Percentiles rank a stretch among this genome's conserved stretches.
phyloP scores from a whole-genome alignment of 768 basidiomycete species.

The Phlebiopsis flavidoalba region DNA sequence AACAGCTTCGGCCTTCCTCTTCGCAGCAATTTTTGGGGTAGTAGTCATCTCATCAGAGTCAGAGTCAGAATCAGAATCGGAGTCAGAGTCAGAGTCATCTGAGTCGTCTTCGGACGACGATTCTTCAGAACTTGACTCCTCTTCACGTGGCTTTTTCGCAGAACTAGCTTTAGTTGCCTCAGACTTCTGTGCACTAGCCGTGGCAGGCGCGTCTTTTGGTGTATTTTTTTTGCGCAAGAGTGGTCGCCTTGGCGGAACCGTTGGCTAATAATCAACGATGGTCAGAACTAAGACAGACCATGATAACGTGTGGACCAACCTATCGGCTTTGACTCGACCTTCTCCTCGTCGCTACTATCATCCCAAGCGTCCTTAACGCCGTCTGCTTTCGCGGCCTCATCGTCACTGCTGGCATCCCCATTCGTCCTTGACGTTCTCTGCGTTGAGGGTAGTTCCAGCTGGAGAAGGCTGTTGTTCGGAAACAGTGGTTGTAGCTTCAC shows the following conservation, averaged over 20 bases:
- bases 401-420: slow-evolving; percentile 49
- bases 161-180: slow-evolving; percentile 21
- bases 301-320: not conserved
- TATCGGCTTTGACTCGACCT: slow-evolving; percentile 9
- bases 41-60: slow-evolving; percentile 57
- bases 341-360: slow-evolving; percentile 48
- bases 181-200: slow-evolving; percentile 16
- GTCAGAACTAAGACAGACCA: not conserved
- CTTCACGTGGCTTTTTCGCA: slow-evolving; percentile 10
- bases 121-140: slow-evolving; percentile 5
- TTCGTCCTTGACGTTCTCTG: slow-evolving; percentile 36
- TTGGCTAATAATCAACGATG: not conserved
- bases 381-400: slow-evolving; percentile 29
- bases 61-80: slow-evolving; percentile 22
- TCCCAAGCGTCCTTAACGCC: slow-evolving; percentile 55
- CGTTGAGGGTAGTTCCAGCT: slow-evolving; percentile 23
- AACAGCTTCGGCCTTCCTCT: slow-evolving; percentile 81
- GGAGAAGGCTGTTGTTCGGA: slow-evolving; percentile 20
- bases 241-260: slow-evolving; percentile 13
- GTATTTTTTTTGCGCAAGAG: not conserved
- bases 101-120: slow-evolving; percentile 24
- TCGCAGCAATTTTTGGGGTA: slow-evolving; percentile 60
- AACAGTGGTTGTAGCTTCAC: slow-evolving; percentile 23
- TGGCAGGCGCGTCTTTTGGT: not conserved
- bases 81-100: slow-evolving; percentile 38